These are phyloP conservation scores for Leccinum fallax DNA, from an alignment of 1,284 basidiomycete genomes.

Conservation along the genomic window DNA sequence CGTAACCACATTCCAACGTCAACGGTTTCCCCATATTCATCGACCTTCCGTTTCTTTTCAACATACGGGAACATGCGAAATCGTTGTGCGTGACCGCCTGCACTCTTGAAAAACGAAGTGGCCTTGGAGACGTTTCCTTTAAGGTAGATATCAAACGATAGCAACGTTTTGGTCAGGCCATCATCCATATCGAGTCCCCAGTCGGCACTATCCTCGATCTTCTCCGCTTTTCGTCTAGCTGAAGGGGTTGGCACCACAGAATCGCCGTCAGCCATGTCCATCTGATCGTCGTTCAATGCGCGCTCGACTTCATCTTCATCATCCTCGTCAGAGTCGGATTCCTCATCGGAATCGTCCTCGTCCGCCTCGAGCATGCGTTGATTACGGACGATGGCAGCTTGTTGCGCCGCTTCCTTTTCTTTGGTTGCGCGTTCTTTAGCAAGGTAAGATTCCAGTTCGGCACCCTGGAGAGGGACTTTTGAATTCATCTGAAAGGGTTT, in stretches of 20 bases:
- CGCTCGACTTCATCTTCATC: conserved; percentile 61
- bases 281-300: conserved; percentile 53
- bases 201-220: conserved; percentile 58
- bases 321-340: conserved; percentile 57
- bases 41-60: conserved; percentile 89
- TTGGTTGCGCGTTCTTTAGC: conserved; percentile 79
- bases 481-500: conserved; percentile 66
- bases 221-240: conserved; percentile 47
- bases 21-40: conserved; percentile 94
- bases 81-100: conserved; percentile 68
- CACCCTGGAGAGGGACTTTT: conserved; percentile 85
- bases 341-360: conserved; percentile 67
- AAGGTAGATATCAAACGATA: conserved; percentile 95
- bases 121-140: conserved; percentile 89
- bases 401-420: conserved; percentile 86
- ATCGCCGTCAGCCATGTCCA: conserved; percentile 45
- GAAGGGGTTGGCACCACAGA: conserved; percentile 17
- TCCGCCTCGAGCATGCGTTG: conserved; percentile 91
- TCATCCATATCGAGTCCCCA: conserved; percentile 77
- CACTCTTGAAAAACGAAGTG: conserved; percentile 82
- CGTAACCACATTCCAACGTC: conserved; percentile 94
- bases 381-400: conserved; percentile 82
- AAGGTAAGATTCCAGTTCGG: conserved; percentile 83
- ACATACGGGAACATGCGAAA: conserved; percentile 98
- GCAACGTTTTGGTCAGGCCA: conserved; percentile 66